Base-by-base conservation (phyloP, 805 yeast genomes). In the Pichia ethanolica region DNA sequence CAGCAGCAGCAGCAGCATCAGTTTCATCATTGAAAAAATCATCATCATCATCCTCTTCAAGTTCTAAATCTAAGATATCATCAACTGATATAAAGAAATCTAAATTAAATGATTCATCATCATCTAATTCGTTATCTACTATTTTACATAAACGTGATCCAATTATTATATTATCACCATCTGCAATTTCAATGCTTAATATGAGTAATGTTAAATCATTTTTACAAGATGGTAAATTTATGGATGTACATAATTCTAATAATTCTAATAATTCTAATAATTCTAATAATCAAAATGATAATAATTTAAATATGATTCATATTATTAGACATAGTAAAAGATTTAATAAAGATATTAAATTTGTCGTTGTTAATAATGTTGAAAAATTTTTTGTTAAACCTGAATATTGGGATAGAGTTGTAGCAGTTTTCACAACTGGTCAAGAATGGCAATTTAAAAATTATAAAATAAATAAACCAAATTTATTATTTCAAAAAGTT, bases 341-440 rank as follows among this genome's bases (percentile, higher is more conserved):
- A 45, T 70, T 88, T 35, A 80, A 86, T 13, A 59, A 49, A 35
- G 78, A 74, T 26, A 72, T 82, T 46, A 77, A 80, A 42, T 84
- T 87, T 59, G 73, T 89, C 57, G 85, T 93, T 48, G 97, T 90
- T 34, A 95, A 88, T 63, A 86, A 87, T 49, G 89, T 89, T 5
- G 95, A 89, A 47, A 78, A 82, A 68, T 86, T 86, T 68, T 85
- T 86, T 70, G 83, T 86, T 27, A 91, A 90, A 64, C 95, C 96
- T 4, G 98, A 93, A 65, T 89, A 93, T 68, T 93, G 99, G 99
- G 95, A 89, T 62, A 78, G 99, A 51, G 97, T 93, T 1, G 87
- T 91, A 44, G 97, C 96, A 0, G 86, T 93, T 37, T 84, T 93
- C 70, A 91, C 97, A 14, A 91, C 97, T 10, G 99, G 99, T 11